These are phyloP conservation scores for Podospora pseudoanserina DNA, from an alignment of 495 filamentous ascomycete species.

Conservation along the genomic window DNA sequence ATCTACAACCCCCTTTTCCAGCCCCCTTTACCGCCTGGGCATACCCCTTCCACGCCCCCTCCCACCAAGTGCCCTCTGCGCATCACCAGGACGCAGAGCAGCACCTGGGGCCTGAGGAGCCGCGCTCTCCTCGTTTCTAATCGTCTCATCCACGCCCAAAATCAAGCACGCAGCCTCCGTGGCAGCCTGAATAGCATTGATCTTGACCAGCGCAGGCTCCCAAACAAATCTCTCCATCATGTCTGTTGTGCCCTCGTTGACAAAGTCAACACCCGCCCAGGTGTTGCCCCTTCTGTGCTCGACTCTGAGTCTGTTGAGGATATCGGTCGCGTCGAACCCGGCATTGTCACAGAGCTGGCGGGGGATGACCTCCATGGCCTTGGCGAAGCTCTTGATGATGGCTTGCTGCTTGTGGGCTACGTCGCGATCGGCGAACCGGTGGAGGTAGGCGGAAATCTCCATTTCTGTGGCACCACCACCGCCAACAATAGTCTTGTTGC, in stretches of 20 bases:
- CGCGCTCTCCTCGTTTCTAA: constrained; percentile 89
- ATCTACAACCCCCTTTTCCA: constrained; percentile 1
- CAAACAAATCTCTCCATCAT: constrained; percentile 94
- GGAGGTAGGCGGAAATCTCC: constrained; percentile 90
- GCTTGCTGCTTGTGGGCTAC: constrained; percentile 93
- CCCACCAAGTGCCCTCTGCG: constrained; percentile 83
- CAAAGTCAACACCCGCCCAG: constrained; percentile 96
- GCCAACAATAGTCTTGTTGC: constrained; percentile 89
- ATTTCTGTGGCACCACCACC: constrained; percentile 95
- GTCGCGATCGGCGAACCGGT: constrained; percentile 85
- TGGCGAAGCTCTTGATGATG: constrained; percentile 96
- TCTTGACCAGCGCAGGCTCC: constrained; percentile 94
- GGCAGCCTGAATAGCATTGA: constrained; percentile 94
- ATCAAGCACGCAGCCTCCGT: constrained; percentile 95
- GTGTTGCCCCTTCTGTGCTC: constrained; percentile 86
- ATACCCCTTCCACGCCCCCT: constrained; percentile 73
- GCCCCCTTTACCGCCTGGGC: constrained; percentile 63
- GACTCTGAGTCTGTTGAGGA: constrained; percentile 88
- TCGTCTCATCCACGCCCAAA: constrained; percentile 93
- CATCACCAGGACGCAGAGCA: constrained; percentile 84
- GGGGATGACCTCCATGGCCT: constrained; percentile 94
- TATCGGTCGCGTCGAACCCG: constrained; percentile 96
- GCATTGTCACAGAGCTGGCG: constrained; percentile 97
- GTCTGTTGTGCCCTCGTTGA: constrained; percentile 83
- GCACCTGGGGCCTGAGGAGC: constrained; percentile 72